Evolutionary conservation across 1,139 yeast species (phyloP), one percentile per base, ranked within the genome.

Genomic region (Debaryomycetaceae sp.): DNA sequence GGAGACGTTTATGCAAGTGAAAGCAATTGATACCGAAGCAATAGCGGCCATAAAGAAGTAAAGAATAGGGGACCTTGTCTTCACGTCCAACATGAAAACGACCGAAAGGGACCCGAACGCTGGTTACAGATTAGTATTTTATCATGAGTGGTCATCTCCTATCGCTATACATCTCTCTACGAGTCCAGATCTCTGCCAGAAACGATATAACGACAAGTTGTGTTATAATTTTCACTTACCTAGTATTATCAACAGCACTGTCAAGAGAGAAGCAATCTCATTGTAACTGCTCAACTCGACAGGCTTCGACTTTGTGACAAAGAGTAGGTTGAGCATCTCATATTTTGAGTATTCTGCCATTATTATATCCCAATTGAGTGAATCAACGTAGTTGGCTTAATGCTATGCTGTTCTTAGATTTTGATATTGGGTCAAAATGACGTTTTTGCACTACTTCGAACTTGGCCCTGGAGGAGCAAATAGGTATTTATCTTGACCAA

Each of bases 1-100:
- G 45, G 75, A 63, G 24, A 71, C 61, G 52, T 66, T 63, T 14
- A 72, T 58, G 9, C 72, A 58, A 11, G 73, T 65, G 44, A 68
- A 61, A 1, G 75, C 78, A 45, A 74, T 60, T 22, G 76, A 58
- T 14, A 68, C 43, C 9, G 76, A 69, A 8, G 77, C 76, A 45
- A 71, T 54, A 29, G 62, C 42, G 2, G 75, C 68, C 52, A 65
- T 63, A 40, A 60, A 42, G 29, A 69, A 50, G 51, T 60, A 72
- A 7, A 56, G 53, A 17, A 59, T 46, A 4, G 69, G 60, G 6
- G 61, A 48, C 45, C 59, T 63, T 42, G 67, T 59, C 53, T 64
- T 69, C 43, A 63, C 59, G 53, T 70, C 72, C 24, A 65, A 66
- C 48, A 74, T 58, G 35, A 73, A 60, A 9, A 72, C 66, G 50